Base-by-base conservation (phyloP, 495 filamentous ascomycete species). In the Penicillium steckii region DNA sequence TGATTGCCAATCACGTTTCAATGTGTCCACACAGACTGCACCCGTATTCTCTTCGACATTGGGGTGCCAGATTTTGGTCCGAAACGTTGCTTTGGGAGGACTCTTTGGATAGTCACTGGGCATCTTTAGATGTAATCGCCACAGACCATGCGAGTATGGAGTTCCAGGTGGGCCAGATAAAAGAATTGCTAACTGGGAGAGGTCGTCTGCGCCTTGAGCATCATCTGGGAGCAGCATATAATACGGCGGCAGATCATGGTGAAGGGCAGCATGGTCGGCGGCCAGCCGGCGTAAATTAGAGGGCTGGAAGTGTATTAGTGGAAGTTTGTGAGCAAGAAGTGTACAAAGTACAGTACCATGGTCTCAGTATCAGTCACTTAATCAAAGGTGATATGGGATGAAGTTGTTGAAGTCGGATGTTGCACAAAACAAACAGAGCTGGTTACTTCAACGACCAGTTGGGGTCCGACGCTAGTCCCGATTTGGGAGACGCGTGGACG, bases 61-160 rank as follows among this genome's bases (percentile, higher is more conserved):
- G 0, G 86, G 86, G 53, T 89, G 86, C 78, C 84, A 89, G 22
- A 89, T 85, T 26, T 78, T 76, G 8, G 86, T 89, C 43, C 75
- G 77, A 59, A 89, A 89, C 17, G 73, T 74, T 5, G 85, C 86
- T 48, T 82, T 88, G 6, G 86, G 86, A 25, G 86, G 85, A 17
- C 73, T 79, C 21, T 73, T 71, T 4, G 86, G 86, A 55, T 88
- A 89, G 41, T 79, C 81, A 2, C 76, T 67, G 1, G 86, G 86
- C 47, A 89, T 84, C 33, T 78, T 78, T 24, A 89, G 68, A 42
- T 82, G 75, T 8, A 89, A 65, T 48, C 74, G 81, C 82, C 80
- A 87, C 18, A 86, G 55, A 6, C 84, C 84, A 19, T 71, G 61
- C 0, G 75, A 66, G 57, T 85, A 89, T 5, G 86, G 84, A 8